These are phyloP conservation scores for Nakazawaea ambrosiae DNA, from an alignment of 805 yeast species.

Conservation along the genomic window DNA sequence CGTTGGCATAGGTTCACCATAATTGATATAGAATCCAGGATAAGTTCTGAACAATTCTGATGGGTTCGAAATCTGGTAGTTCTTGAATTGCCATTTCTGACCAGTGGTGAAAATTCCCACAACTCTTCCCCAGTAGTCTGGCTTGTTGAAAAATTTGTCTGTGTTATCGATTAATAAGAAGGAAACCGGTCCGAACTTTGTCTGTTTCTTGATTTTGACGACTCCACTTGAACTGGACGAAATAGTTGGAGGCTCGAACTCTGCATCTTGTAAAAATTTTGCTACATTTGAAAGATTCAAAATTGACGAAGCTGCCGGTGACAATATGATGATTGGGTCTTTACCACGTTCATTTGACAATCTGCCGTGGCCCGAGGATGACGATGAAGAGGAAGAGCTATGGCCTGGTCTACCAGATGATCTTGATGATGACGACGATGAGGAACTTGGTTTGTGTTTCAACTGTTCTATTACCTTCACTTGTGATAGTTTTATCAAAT, in stretches of 20 bases:
- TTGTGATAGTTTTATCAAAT: slow-evolving; percentile 10
- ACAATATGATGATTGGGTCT: slow-evolving; percentile 68
- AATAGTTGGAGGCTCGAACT: slow-evolving; percentile 46
- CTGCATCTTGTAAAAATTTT: slow-evolving; percentile 67
- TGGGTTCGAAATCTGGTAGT: slow-evolving; percentile 80
- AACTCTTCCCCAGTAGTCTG: slow-evolving; percentile 97
- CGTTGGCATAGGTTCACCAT: slow-evolving; percentile 74
- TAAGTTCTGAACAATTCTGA: slow-evolving; percentile 73
- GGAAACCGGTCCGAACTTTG: slow-evolving; percentile 51
- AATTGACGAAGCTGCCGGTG: slow-evolving; percentile 75
- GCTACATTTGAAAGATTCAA: slow-evolving; percentile 59
- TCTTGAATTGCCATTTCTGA: slow-evolving; percentile 93
- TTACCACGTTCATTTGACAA: slow-evolving; percentile 19
- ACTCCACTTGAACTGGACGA: slow-evolving; percentile 29
- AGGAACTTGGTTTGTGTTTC: slow-evolving; percentile 8
- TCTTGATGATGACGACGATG: slow-evolving; percentile 16
- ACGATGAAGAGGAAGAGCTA: neutral
- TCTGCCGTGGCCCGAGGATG: slow-evolving; percentile 1
- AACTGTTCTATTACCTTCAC: slow-evolving; percentile 7
- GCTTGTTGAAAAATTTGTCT: slow-evolving; percentile 80
- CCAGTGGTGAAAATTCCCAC: slow-evolving; percentile 96
- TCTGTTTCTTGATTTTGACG: slow-evolving; percentile 46
- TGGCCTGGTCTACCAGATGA: slow-evolving; percentile 2
- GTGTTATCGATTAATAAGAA: slow-evolving; percentile 84
- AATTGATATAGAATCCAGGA: slow-evolving; percentile 70